phyloP scores from a whole-genome alignment of 805 yeast species.

The Nakazawaea siamensis region DNA sequence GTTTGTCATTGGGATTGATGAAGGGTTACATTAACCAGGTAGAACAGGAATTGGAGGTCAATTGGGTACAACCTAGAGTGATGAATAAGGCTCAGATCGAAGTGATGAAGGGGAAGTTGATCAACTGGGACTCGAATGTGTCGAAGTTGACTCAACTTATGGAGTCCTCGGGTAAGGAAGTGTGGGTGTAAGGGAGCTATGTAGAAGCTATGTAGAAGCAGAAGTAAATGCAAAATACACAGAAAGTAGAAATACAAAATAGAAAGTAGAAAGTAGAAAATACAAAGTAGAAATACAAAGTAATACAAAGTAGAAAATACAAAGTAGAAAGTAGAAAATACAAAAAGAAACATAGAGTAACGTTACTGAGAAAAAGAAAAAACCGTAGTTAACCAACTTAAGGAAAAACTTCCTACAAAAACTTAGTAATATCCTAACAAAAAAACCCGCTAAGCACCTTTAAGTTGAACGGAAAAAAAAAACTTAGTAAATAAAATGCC shows the following conservation, averaged over 20 bases:
- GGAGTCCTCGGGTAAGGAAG: constrained; percentile 50
- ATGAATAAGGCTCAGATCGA: constrained; percentile 76
- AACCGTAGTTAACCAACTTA: neutral
- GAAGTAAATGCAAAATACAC: no score
- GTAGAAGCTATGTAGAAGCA: no score
- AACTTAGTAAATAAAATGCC: no score
- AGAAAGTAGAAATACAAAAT: neutral
- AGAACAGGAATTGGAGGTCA: constrained; percentile 63
- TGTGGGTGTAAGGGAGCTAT: constrained; percentile 59
- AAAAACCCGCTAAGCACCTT: no score
- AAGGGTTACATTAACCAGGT: constrained; percentile 91
- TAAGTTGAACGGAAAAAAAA: no score
- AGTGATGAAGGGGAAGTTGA: constrained; percentile 64
- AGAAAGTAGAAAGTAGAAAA: no score
- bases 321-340: no score
- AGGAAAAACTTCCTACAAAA: no score
- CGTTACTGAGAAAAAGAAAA: neutral
- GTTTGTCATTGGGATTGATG: constrained; percentile 74
- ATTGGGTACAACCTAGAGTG: constrained; percentile 96
- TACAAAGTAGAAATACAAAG: no score
- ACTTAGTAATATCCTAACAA: no score
- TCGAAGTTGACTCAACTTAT: constrained; percentile 53
- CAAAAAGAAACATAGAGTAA: neutral
- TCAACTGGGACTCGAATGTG: constrained; percentile 74
- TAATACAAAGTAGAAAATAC: no score